Percentiles rank a stretch among this genome's conserved stretches.
These are phyloP conservation scores for Sarocladiaceae sp. DNA, from an alignment of 2,329 filamentous ascomycete species.

Conservation along the genomic window DNA sequence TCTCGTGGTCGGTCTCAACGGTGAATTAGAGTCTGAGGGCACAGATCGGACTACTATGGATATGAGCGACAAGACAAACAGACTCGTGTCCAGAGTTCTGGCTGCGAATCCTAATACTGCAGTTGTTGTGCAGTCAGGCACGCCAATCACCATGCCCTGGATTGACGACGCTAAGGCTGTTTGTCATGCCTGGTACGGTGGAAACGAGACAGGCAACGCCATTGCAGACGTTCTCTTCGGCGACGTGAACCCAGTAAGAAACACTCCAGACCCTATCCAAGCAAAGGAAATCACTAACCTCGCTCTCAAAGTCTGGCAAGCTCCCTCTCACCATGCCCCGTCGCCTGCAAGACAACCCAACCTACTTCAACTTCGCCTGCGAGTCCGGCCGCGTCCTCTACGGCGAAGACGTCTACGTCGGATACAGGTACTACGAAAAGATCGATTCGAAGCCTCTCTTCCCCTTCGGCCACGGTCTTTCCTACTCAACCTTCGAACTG, in stretches of 20 bases:
- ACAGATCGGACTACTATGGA: slow-evolving; percentile 75
- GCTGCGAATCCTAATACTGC: slow-evolving; percentile 64
- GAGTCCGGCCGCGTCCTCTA: slow-evolving; percentile 63
- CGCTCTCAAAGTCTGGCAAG: slow-evolving; percentile 52
- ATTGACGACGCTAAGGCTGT: slow-evolving; percentile 51
- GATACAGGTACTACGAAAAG: slow-evolving; percentile 64
- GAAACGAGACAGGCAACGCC: slow-evolving; percentile 78
- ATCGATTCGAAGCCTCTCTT: slow-evolving; percentile 45
- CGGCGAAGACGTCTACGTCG: slow-evolving; percentile 67
- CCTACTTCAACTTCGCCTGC: slow-evolving; percentile 52
- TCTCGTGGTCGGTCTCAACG: slow-evolving; percentile 72
- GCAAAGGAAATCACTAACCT: no score
- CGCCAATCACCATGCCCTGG: slow-evolving; percentile 71
- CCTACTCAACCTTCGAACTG: background rate
- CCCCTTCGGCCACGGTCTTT: slow-evolving; percentile 57
- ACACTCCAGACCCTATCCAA: no score
- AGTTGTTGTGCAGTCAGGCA: slow-evolving; percentile 74
- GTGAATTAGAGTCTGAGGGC: slow-evolving; percentile 78
- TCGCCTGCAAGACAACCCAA: background rate
- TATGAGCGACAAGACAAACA: slow-evolving; percentile 68
- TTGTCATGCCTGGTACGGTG: slow-evolving; percentile 79
- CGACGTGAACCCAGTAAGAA: slow-evolving; percentile 68
- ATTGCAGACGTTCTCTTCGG: slow-evolving; percentile 77
- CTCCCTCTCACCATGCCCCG: slow-evolving; percentile 54
- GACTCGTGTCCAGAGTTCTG: slow-evolving; percentile 62